Conservation (phyloP, 805 yeast species). For the Schizosaccharomyces octosporus region DNA sequence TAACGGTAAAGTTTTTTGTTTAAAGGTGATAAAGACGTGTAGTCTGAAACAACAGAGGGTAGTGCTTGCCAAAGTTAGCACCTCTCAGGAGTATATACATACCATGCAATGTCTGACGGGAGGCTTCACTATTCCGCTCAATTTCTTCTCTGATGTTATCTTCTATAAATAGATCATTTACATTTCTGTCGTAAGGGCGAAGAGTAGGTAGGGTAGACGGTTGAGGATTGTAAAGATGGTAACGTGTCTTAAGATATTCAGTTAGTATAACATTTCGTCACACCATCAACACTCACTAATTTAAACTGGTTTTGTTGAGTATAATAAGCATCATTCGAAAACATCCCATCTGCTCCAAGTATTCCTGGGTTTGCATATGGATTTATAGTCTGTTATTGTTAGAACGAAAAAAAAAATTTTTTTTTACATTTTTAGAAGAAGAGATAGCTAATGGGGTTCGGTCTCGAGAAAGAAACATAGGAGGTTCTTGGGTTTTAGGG, state of each 20-base stretch:
- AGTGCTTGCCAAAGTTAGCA: conserved; percentile 17
- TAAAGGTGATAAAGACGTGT: conserved; percentile 66
- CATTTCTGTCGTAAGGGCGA: conserved; percentile 45
- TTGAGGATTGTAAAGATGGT: conserved; percentile 57
- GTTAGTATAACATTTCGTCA: too few species aligned
- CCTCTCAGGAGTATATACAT: not conserved
- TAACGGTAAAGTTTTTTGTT: conserved; percentile 25
- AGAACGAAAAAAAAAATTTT: not conserved
- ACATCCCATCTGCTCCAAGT: not conserved
- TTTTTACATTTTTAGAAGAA: not conserved
- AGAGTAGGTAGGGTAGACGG: conserved; percentile 49
- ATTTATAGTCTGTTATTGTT: not conserved
- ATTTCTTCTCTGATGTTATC: conserved; percentile 45
- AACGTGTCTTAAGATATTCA: too few species aligned
- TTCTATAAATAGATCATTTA: conserved; percentile 46
- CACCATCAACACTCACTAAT: not conserved
- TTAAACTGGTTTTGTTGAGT: not conserved
- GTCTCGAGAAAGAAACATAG: not conserved
- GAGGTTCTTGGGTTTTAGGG: not conserved
- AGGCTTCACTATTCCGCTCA: conserved; percentile 54
- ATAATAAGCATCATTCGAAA: not conserved
- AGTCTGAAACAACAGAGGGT: conserved; percentile 57
- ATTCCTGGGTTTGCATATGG: conserved; percentile 11
- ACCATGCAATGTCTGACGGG: conserved; percentile 32
- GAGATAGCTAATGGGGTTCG: not conserved